Base-by-base conservation (phyloP, 345 rosid species). In the Aurinia saxatilis region DNA sequence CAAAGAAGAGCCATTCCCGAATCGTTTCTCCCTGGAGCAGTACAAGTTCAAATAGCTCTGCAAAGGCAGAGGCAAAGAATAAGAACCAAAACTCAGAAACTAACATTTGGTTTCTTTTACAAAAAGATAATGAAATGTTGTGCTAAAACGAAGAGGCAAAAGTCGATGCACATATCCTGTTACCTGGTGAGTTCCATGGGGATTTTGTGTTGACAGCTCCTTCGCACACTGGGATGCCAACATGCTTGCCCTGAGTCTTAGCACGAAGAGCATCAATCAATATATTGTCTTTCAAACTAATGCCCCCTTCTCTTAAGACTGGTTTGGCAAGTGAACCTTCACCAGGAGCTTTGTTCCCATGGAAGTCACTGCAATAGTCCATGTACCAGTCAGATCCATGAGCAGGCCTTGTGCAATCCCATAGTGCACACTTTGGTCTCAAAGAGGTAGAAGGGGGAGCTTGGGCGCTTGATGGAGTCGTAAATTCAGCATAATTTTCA, bases 381-480 rank as follows among this genome's bases (percentile, higher is more conserved):
- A 66, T 38, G 41, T 56, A 78, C 80, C 79, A 76, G 13, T 81
- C 87, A 31, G 74, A 73, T 31, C 81, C 87, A 25, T 81, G 85
- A 70, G 88, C 87, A 40, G 98, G 98, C 70, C 96, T 81, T 38
- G 87, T 69, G 68, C 98, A 91, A 64, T 88, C 98, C 96, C 95
- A 91, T 3, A 91, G 82, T 7, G 96, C 87, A 79, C 98, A 91
- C 67, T 80, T 86, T 27, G 90, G 95, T 14, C 95, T 88, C 82
- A 91, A 19, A 72, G 88, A 86, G 8, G 98, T 90, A 72, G 87
- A 79, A 12, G 96, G 87, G 35, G 86, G 81, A 44, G 83, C 89
- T 42, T 74, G 66, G 65, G 79, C 60, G 39, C 72, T 73, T 17
- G 79, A 77, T 41, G 79, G 79, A 56, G 73, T 44, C 53, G 51